A percentile compares a stretch with the other conserved stretches of the same genome.
Evolutionary conservation across 2,329 filamentous ascomycete species (phyloP).

Genomic region (Cladosporium phlei): DNA sequence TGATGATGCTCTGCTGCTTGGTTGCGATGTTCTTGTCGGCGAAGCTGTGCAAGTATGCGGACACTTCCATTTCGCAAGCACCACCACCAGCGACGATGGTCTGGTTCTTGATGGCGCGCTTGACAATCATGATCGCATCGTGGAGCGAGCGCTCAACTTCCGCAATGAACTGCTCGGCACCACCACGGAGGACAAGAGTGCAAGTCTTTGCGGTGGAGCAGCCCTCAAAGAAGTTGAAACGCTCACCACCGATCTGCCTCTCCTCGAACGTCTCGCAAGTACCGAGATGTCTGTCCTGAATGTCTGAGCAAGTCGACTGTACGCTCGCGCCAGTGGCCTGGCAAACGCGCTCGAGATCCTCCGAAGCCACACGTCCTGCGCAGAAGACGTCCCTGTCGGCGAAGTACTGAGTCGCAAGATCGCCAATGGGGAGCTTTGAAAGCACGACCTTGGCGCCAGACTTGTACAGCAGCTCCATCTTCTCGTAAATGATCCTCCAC

Average conservation of each 20-base stretch:
- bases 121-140: constrained; percentile 99
- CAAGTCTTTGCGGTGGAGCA: constrained; percentile 95
- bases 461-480: constrained; percentile 89
- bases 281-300: constrained; percentile 71
- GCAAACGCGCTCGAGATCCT: constrained; percentile 94
- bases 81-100: constrained; percentile 93
- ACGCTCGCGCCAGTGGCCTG: constrained; percentile 88
- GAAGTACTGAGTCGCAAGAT: constrained; percentile 91
- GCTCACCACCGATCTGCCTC: constrained; percentile 92
- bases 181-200: constrained; percentile 89
- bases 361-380: constrained; percentile 82
- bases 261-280: constrained; percentile 90
- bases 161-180: constrained; percentile 97
- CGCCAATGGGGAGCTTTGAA: constrained; percentile 94
- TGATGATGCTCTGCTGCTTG: constrained; percentile 97
- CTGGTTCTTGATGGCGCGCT: constrained; percentile 92
- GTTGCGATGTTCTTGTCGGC: constrained; percentile 88
- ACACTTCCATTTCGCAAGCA: constrained; percentile 94
- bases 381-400: constrained; percentile 98
- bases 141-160: constrained; percentile 97
- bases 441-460: constrained; percentile 96
- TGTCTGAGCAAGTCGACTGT: constrained; percentile 96
- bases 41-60: constrained; percentile 84
- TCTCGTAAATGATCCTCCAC: constrained; percentile 99
- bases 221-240: constrained; percentile 97